A percentile compares a stretch with the other conserved stretches of the same genome.
These are phyloP conservation scores for Tuber aestivum DNA, from an alignment of 495 filamentous ascomycete genomes.

Conservation along the genomic window DNA sequence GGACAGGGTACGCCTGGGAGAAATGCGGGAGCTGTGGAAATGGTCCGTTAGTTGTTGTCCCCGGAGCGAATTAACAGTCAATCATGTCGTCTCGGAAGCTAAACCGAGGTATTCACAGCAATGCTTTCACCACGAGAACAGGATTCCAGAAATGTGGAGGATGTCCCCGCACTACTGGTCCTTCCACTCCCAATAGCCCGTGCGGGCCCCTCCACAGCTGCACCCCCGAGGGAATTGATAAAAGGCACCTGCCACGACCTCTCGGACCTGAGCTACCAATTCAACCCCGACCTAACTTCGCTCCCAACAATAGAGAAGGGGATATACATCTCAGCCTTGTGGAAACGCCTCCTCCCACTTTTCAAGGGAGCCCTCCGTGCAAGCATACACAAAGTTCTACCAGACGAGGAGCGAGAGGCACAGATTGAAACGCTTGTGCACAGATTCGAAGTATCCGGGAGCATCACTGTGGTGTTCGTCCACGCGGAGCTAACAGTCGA, in stretches of 20 bases:
- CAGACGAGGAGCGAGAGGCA: not conserved
- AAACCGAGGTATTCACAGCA: not conserved
- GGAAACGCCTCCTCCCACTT: constrained; percentile 1
- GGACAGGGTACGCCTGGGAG: not conserved
- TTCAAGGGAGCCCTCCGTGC: not conserved
- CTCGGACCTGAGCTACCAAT: not conserved
- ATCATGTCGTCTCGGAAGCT: not conserved
- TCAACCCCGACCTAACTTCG: not conserved
- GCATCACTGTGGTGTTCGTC: not conserved
- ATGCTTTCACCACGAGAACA: not conserved
- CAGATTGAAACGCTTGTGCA: not conserved
- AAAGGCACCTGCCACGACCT: not conserved
- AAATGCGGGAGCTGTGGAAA: not conserved
- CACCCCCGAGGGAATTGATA: not conserved
- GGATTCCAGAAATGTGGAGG: not conserved
- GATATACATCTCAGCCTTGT: not conserved
- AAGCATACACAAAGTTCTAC: not conserved
- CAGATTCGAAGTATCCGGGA: not conserved
- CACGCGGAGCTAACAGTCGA: not conserved
- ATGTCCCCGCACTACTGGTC: not conserved
- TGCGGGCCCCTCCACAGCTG: not conserved
- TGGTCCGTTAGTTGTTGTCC: not conserved
- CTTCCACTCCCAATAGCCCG: not conserved
- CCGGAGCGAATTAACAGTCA: not conserved
- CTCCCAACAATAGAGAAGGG: not conserved